Conservation (phyloP, 805 yeast species). For the Barnettozyma siamensis region DNA sequence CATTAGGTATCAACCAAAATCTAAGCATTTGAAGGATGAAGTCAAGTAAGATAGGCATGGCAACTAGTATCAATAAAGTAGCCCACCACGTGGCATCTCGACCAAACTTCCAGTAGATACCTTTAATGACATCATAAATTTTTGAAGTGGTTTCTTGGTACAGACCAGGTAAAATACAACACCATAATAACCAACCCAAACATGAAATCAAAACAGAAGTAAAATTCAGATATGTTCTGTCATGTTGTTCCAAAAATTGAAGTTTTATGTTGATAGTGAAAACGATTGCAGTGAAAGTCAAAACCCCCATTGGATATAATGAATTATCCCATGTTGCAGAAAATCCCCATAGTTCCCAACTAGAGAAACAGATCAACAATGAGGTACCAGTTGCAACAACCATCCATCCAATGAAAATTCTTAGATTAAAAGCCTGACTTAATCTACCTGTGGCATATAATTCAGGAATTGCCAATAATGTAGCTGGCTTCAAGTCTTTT, state of each 20-base stretch:
- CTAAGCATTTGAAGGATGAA: conserved; percentile 53
- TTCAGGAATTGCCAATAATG: conserved; percentile 88
- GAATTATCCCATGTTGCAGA: conserved; percentile 66
- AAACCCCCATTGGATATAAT: conserved; percentile 74
- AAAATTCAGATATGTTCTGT: conserved; percentile 61
- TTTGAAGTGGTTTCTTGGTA: conserved; percentile 46
- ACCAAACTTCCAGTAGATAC: conserved; percentile 70
- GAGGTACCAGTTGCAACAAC: conserved; percentile 68
- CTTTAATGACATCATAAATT: conserved; percentile 67
- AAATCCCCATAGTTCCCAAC: conserved; percentile 67
- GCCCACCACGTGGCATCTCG: conserved; percentile 86
- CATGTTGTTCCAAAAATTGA: conserved; percentile 75
- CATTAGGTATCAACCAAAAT: conserved; percentile 55
- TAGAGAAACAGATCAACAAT: conserved; percentile 60
- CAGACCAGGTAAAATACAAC: conserved; percentile 66
- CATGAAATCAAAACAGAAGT: conserved; percentile 65
- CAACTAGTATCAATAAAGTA: conserved; percentile 47
- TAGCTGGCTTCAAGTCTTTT: conserved; percentile 82
- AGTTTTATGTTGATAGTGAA: conserved; percentile 71
- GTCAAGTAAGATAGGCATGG: conserved; percentile 64
- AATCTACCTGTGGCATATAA: conserved; percentile 72
- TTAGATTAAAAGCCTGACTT: conserved; percentile 67
- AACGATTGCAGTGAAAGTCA: conserved; percentile 67
- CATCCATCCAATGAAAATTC: conserved; percentile 73
- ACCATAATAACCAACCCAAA: conserved; percentile 85